Evolutionary conservation across 2,329 filamentous ascomycete genomes (phyloP).

Genomic region (Neofusicoccum cordaticola): DNA sequence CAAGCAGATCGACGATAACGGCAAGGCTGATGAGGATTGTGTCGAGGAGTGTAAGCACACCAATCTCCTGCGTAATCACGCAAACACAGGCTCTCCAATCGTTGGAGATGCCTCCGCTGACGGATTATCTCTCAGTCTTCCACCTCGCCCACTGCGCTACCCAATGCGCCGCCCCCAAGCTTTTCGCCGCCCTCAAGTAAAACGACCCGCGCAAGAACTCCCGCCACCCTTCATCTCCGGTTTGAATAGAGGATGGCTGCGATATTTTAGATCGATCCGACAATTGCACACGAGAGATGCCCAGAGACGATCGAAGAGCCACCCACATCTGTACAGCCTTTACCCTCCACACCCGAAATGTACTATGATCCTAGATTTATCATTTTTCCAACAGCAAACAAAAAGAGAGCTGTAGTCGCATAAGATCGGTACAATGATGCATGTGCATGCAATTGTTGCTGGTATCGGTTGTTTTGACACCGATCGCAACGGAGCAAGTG

Average conservation of each 20-base stretch:
- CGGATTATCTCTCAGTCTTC: constrained; percentile 68
- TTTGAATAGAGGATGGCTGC: constrained; percentile 6
- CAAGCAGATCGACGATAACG: constrained; percentile 61
- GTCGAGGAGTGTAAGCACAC: constrained; percentile 91
- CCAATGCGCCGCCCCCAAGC: constrained; percentile 91
- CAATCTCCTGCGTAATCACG: not conserved
- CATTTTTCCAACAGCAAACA: not conserved
- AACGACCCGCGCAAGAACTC: constrained; percentile 10
- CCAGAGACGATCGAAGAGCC: constrained; percentile 11
- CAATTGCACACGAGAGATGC: constrained; percentile 10
- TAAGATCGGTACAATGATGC: not conserved
- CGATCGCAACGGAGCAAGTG: not conserved
- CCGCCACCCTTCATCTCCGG: not conserved
- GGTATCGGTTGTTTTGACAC: not conserved
- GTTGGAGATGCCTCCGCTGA: not conserved
- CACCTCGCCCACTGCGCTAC: constrained; percentile 95
- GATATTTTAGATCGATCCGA: constrained; percentile 10
- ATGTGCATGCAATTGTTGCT: not conserved
- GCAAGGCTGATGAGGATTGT: constrained; percentile 86
- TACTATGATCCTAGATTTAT: constrained; percentile 10
- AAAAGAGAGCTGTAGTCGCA: constrained; percentile 9
- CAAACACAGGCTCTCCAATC: not conserved
- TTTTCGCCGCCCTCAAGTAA: constrained; percentile 92
- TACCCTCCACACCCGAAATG: not conserved
- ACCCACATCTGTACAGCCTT: constrained; percentile 6